phyloP scores from a whole-genome alignment of 495 filamentous ascomycete genomes.

The Aspergillus hancockii region DNA sequence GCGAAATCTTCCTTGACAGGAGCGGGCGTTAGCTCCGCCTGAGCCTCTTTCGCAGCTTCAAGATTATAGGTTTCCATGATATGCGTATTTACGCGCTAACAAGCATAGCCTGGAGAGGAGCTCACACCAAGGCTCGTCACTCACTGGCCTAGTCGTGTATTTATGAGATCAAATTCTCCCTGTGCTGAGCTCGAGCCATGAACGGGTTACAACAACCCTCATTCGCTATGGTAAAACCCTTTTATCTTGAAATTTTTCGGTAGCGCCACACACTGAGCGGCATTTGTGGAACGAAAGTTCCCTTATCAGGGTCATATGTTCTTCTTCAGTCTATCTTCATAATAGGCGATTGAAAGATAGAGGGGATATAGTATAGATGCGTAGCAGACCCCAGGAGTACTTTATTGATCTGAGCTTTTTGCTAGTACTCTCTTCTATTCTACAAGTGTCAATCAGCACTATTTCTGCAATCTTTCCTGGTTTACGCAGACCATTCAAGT shows the following conservation, averaged over 20 bases:
- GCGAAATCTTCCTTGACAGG: constrained; percentile 17
- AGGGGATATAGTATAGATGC: neutral
- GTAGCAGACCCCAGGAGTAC: neutral
- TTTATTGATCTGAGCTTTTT: neutral
- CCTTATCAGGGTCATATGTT: constrained; percentile 3
- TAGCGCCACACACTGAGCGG: neutral
- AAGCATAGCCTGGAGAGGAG: neutral
- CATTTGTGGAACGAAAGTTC: neutral
- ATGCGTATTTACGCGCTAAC: constrained; percentile 20
- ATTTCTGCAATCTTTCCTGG: neutral
- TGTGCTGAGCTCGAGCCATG: neutral
- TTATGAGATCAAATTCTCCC: neutral
- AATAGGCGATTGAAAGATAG: neutral
- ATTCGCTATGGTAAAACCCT: constrained; percentile 1
- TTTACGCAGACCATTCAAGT: neutral
- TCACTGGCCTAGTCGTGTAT: neutral
- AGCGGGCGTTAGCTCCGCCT: constrained; percentile 47
- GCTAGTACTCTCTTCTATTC: neutral
- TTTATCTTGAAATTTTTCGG: neutral
- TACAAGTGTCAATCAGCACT: neutral
- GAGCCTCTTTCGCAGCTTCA: constrained; percentile 48
- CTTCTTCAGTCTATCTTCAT: neutral
- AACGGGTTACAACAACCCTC: constrained; percentile 1
- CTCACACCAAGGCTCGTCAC: neutral
- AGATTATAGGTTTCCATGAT: constrained; percentile 45